Evolutionary conservation across 129 eudicot species (phyloP).

Genomic region (Pittosporum tobira): DNA sequence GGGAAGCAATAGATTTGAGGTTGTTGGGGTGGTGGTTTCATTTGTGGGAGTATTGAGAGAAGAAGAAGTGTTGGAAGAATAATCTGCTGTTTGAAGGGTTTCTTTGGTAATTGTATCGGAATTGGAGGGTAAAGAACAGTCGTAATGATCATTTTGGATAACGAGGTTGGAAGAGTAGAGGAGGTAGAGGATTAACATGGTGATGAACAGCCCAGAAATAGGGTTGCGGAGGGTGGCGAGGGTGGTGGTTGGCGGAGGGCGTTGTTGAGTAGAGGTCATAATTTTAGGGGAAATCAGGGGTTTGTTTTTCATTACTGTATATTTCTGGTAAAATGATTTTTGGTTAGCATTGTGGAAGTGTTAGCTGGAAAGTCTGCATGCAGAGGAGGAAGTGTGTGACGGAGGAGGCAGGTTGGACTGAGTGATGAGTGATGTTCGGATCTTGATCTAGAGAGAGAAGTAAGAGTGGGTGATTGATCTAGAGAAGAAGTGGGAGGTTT

Average conservation of each 20-base stretch:
- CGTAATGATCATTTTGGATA: conserved; percentile 3
- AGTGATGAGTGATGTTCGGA: conserved; percentile 41
- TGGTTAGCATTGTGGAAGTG: not conserved
- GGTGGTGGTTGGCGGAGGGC: conserved; percentile 13
- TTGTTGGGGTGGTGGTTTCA: not conserved
- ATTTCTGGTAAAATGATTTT: conserved; percentile 1
- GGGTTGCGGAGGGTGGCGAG: conserved; percentile 26
- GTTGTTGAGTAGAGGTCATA: conserved; percentile 33
- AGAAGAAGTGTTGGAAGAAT: not conserved
- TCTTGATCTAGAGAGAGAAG: conserved; percentile 8
- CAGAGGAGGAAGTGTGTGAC: conserved; percentile 12
- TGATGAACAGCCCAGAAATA: conserved; percentile 23
- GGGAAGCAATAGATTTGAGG: not conserved
- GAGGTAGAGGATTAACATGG: conserved; percentile 28
- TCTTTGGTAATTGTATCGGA: conserved; percentile 8
- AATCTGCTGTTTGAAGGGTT: conserved; percentile 1
- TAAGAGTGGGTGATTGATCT: not conserved
- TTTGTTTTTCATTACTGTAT: not conserved
- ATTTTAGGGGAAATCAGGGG: not conserved
- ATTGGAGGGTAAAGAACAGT: conserved; percentile 5
- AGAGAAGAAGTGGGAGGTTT: not conserved
- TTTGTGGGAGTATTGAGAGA: not conserved
- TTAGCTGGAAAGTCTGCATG: not conserved
- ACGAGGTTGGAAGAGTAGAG: conserved; percentile 44
- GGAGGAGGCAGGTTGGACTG: conserved; percentile 21